phyloP scores from a whole-genome alignment of 305 asterid genomes.

The Striga hermonthica region DNA sequence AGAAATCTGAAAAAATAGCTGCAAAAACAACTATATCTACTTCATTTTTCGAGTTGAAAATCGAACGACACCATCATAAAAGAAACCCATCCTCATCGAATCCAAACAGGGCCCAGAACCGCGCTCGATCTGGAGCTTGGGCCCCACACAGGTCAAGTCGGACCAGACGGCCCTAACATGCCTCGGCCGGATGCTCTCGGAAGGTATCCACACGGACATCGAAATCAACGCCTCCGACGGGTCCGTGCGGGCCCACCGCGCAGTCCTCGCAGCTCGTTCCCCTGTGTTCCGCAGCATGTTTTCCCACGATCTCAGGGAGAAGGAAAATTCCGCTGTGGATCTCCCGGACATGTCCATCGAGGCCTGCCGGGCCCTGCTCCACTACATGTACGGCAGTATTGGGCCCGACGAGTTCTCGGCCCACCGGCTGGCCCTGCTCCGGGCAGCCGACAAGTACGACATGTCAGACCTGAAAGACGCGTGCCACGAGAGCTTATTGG shows the following conservation, averaged over 20 bases:
- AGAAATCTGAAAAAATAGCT: too few relatives aligned
- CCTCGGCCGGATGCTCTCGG: conserved; percentile 78
- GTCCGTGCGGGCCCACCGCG: conserved; percentile 71
- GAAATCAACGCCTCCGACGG: conserved; percentile 68
- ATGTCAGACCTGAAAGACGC: conserved; percentile 73
- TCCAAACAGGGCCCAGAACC: conserved; percentile 56
- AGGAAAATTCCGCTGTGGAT: conserved; percentile 61
- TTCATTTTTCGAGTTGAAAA: background rate
- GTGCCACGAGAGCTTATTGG: conserved; percentile 78
- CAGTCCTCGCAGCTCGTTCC: conserved; percentile 87
- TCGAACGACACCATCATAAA: background rate
- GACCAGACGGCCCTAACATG: conserved; percentile 59
- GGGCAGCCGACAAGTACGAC: conserved; percentile 88
- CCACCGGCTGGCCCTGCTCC: conserved; percentile 72
- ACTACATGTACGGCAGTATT: conserved; percentile 73
- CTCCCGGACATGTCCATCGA: conserved; percentile 89
- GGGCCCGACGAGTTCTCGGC: conserved; percentile 50
- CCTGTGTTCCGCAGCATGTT: conserved; percentile 94
- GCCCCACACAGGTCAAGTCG: conserved; percentile 37
- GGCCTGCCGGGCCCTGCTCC: conserved; percentile 69
- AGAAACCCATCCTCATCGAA: conserved; percentile 6
- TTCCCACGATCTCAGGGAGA: conserved; percentile 84
- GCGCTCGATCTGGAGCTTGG: conserved; percentile 70
- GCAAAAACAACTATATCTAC: background rate
- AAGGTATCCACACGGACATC: conserved; percentile 84